Conservation (phyloP, 176 grass and related monocot genomes). For the Bothriochloa decipiens region DNA sequence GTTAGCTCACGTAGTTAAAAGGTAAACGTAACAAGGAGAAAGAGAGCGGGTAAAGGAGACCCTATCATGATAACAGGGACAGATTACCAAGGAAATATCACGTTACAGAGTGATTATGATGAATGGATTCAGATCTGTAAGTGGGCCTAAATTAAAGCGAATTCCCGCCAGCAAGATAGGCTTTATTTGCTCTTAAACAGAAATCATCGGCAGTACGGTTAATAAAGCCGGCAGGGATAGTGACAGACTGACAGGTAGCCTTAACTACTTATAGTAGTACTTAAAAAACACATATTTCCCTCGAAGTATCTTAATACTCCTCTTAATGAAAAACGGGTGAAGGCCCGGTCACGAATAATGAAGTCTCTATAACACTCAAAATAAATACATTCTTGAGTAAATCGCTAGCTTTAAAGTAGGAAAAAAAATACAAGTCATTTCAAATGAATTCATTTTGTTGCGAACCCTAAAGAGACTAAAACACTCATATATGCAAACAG, state of each 20-base stretch:
- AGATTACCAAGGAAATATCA: not conserved
- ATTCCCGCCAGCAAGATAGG: slow-evolving; percentile 5
- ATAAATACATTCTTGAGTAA: no score
- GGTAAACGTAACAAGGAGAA: slow-evolving; percentile 18
- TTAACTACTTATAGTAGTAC: no score
- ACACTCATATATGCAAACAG: no score
- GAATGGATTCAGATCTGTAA: not conserved
- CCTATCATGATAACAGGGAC: slow-evolving; percentile 3
- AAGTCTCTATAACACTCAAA: no score
- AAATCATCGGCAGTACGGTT: not conserved
- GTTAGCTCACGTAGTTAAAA: not conserved
- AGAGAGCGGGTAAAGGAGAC: not conserved
- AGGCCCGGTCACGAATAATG: no score
- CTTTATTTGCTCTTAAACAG: slow-evolving; percentile 8
- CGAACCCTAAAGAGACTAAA: no score
- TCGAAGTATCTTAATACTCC: no score
- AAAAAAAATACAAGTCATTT: no score
- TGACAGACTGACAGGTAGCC: not conserved
- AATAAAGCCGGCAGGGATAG: not conserved
- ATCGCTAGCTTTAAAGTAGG: no score
- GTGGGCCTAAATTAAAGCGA: not conserved
- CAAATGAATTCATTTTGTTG: no score
- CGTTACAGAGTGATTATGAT: not conserved
- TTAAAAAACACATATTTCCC: no score
- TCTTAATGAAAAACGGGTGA: no score